Conservation (phyloP, 2,329 filamentous ascomycete species). For the Ophiostoma sp. region DNA sequence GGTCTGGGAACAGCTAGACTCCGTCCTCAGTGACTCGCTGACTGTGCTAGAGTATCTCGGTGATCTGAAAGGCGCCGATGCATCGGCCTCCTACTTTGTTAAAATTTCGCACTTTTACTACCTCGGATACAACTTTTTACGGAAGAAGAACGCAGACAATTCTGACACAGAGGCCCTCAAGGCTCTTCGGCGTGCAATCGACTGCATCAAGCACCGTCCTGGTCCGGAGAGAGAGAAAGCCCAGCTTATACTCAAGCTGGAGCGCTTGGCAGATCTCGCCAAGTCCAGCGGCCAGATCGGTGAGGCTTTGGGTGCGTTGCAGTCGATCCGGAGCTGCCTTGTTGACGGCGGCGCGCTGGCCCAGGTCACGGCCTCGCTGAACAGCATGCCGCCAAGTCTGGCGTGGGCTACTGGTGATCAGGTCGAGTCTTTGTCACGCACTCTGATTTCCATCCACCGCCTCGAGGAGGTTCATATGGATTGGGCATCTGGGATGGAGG, state of each 20-base stretch:
- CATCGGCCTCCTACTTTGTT: conserved; percentile 45
- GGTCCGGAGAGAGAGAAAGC: conserved; percentile 54
- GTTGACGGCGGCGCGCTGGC: conserved; percentile 54
- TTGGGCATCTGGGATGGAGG: conserved; percentile 50
- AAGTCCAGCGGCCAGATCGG: conserved; percentile 48
- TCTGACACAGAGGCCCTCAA: conserved; percentile 38
- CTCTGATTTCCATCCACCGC: conserved; percentile 55
- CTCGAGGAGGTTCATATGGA: conserved; percentile 53
- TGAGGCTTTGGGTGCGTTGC: conserved; percentile 54
- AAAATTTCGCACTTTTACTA: conserved; percentile 70
- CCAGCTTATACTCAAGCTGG: conserved; percentile 58
- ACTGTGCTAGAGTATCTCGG: conserved; percentile 50
- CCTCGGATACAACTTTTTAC: conserved; percentile 51
- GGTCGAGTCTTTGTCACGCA: conserved; percentile 51
- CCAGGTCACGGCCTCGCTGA: conserved; percentile 47
- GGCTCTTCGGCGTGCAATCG: conserved; percentile 59
- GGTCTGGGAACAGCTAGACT: conserved; percentile 53
- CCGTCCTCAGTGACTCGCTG: conserved; percentile 52
- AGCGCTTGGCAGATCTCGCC: conserved; percentile 59
- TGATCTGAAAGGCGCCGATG: conserved; percentile 34
- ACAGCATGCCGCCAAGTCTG: conserved; percentile 44
- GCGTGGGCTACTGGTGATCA: conserved; percentile 52
- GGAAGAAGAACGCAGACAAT: conserved; percentile 40
- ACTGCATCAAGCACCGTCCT: conserved; percentile 53
- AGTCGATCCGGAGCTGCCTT: conserved; percentile 57